Conservation (phyloP, 306 rosid species). For the Geum urbanum region DNA sequence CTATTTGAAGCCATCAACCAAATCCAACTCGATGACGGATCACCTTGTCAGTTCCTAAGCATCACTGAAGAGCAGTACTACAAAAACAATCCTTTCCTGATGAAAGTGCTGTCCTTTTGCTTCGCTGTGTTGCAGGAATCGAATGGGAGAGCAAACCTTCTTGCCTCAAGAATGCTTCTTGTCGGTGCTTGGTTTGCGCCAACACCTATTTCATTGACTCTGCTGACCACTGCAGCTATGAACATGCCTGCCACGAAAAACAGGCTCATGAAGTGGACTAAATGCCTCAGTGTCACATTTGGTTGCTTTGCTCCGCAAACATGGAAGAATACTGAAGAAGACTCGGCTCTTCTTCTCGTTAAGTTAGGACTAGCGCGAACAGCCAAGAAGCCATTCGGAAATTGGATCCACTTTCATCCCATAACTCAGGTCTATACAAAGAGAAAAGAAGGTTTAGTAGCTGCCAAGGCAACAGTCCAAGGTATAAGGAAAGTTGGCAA, state of each 20-base stretch:
- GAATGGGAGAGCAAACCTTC: conserved; percentile 36
- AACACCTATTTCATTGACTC: conserved; percentile 50
- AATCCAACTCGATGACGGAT: conserved; percentile 40
- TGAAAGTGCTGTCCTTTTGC: conserved; percentile 60
- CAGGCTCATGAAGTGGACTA: conserved; percentile 54
- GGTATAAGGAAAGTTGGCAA: conserved; percentile 56
- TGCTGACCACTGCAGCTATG: conserved; percentile 54
- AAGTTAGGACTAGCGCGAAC: conserved; percentile 62
- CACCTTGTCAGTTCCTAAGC: conserved; percentile 45
- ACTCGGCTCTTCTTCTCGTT: conserved; percentile 59
- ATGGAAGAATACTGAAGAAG: conserved; percentile 68
- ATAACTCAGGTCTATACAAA: conserved; percentile 56
- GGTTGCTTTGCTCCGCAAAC: conserved; percentile 48
- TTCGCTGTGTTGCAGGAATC: conserved; percentile 46
- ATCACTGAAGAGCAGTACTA: conserved; percentile 61
- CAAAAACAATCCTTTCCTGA: conserved; percentile 66
- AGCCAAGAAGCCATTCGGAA: conserved; percentile 45
- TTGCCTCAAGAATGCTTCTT: conserved; percentile 72
- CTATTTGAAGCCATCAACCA: conserved; percentile 65
- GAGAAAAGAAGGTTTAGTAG: conserved; percentile 59
- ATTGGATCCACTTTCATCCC: conserved; percentile 79
- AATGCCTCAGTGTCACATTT: conserved; percentile 31
- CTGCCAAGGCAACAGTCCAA: conserved; percentile 61
- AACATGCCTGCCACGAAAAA: conserved; percentile 39
- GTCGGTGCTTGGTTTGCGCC: conserved; percentile 77